Conservation (phyloP, 208 protist genomes). For the Trypanosoma conorhini region DNA sequence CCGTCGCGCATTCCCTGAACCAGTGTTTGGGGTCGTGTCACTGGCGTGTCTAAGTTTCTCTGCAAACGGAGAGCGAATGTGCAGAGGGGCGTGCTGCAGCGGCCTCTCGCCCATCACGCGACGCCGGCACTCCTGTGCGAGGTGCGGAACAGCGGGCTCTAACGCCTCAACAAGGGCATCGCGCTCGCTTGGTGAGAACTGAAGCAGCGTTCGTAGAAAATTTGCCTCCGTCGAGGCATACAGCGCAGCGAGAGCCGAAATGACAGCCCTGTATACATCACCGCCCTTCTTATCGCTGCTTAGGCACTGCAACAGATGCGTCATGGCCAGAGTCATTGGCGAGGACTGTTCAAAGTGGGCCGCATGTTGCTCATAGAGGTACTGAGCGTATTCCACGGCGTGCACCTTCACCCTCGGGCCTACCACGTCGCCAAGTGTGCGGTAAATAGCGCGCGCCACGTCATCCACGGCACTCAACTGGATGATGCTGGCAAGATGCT, state of each 20-base stretch:
- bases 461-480: slow-evolving; percentile 13
- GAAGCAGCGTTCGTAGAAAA: slow-evolving; percentile 11
- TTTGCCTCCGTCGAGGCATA: slow-evolving; percentile 6
- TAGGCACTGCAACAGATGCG: slow-evolving; percentile 10
- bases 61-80: slow-evolving; percentile 9
- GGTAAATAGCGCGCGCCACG: slow-evolving; percentile 21
- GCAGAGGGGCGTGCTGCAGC: slow-evolving; percentile 10
- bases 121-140: slow-evolving; percentile 25
- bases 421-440: slow-evolving; percentile 20
- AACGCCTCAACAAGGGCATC: slow-evolving; percentile 14
- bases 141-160: slow-evolving; percentile 19
- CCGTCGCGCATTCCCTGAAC: neutral
- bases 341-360: slow-evolving; percentile 22
- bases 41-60: neutral
- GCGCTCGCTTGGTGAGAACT: slow-evolving; percentile 24
- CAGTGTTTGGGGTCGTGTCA: neutral
- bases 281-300: slow-evolving; percentile 8
- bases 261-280: slow-evolving; percentile 13
- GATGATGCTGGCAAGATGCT: slow-evolving; percentile 20
- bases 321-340: slow-evolving; percentile 23
- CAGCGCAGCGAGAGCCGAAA: slow-evolving; percentile 18
- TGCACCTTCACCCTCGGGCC: slow-evolving; percentile 27
- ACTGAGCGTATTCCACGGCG: slow-evolving; percentile 40
- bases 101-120: slow-evolving; percentile 5
- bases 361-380: slow-evolving; percentile 27